Evolutionary conservation across 129 eudicot genomes (phyloP).

Genomic region (sunflower (Helianthus annuus)): HanXRQr2.0-SUNRISE NC_035448.2:4122553-4123052

Average conservation of each 20-base stretch:
- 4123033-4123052: conserved; percentile 61
- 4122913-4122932: conserved; percentile 67
- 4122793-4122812: conserved; percentile 78
- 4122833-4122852: conserved; percentile 69
- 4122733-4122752: not conserved
- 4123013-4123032: conserved; percentile 95
- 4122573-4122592: too few species aligned
- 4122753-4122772: conserved; percentile 57
- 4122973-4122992: conserved; percentile 64
- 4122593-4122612: too few species aligned
- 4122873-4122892: conserved; percentile 73
- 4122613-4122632: too few species aligned
- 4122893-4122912: conserved; percentile 96
- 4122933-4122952: conserved; percentile 81
- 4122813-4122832: conserved; percentile 66
- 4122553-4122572: too few species aligned
- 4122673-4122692: too few species aligned
- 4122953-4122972: conserved; percentile 84
- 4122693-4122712: not conserved
- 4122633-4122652: too few species aligned
- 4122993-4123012: conserved; percentile 81
- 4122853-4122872: conserved; percentile 51
- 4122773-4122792: conserved; percentile 58
- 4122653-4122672: too few species aligned
- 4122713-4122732: not conserved